phyloP scores from a whole-genome alignment of 2,329 filamentous ascomycete genomes.

The Hymenoscyphus linearis region DNA sequence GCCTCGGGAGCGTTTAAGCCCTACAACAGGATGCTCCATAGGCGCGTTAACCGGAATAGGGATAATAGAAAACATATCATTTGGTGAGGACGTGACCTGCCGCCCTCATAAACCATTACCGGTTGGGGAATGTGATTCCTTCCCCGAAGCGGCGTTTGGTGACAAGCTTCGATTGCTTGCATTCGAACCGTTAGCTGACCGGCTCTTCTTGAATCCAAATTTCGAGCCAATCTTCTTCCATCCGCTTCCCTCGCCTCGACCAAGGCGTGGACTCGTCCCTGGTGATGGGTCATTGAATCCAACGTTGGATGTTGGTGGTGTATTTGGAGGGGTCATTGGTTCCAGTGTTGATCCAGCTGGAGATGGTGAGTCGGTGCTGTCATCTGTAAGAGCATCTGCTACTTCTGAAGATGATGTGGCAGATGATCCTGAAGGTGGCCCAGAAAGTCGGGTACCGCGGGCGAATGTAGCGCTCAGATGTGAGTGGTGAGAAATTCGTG shows the following conservation, averaged over 20 bases:
- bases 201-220: conserved; percentile 51
- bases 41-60: conserved; percentile 25
- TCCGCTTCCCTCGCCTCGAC: conserved; percentile 37
- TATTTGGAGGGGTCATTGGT: conserved; percentile 70
- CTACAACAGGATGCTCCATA: conserved; percentile 23
- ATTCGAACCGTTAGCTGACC: conserved; percentile 41
- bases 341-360: conserved; percentile 44
- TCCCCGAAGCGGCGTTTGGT: conserved; percentile 30
- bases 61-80: conserved; percentile 30
- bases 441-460: conserved; percentile 24
- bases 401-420: conserved; percentile 42
- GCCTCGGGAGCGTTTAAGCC: conserved; percentile 19
- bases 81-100: conserved; percentile 50
- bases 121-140: conserved; percentile 33
- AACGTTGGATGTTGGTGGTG: conserved; percentile 56
- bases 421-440: conserved; percentile 31
- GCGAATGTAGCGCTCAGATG: conserved; percentile 26
- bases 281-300: conserved; percentile 25
- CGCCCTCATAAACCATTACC: conserved; percentile 49
- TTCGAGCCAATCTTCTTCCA: conserved; percentile 63
- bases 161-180: conserved; percentile 33
- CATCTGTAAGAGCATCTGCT: conserved; percentile 54
- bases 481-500: conserved; percentile 27
- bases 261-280: conserved; percentile 21
- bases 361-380: conserved; percentile 58